Evolutionary conservation across 2,329 filamentous ascomycete genomes (phyloP).

Genomic region (Talaromyces sp.): DNA sequence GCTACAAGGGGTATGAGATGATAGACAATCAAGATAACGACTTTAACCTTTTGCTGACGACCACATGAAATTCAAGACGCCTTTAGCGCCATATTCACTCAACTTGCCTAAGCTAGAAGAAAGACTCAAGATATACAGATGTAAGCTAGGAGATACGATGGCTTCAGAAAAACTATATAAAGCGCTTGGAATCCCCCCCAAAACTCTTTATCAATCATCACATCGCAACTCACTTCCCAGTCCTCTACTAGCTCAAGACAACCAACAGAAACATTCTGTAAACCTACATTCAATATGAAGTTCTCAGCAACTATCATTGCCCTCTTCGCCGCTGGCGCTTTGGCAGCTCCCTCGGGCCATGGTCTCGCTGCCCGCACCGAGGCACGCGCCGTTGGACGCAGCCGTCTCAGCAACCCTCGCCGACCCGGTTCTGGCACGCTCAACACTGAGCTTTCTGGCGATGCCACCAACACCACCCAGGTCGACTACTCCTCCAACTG

Average conservation of each 20-base stretch:
- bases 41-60: neutral
- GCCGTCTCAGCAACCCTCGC: conserved; percentile 1
- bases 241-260: neutral
- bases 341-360: conserved; percentile 7
- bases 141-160: neutral
- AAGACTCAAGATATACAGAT: neutral
- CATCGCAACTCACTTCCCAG: neutral
- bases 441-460: neutral
- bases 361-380: conserved; percentile 11
- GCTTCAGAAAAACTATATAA: neutral
- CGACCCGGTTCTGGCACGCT: neutral
- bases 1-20: conserved; percentile 1
- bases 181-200: neutral
- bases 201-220: neutral
- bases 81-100: neutral
- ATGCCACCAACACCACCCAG: neutral
- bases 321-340: neutral
- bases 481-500: conserved; percentile 54
- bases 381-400: conserved; percentile 10
- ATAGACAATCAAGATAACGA: neutral
- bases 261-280: neutral
- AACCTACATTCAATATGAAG: neutral
- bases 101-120: neutral
- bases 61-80: neutral
- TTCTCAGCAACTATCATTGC: conserved; percentile 2